phyloP scores from a whole-genome alignment of 495 filamentous ascomycete species.

The Margaritispora aquatica region DNA sequence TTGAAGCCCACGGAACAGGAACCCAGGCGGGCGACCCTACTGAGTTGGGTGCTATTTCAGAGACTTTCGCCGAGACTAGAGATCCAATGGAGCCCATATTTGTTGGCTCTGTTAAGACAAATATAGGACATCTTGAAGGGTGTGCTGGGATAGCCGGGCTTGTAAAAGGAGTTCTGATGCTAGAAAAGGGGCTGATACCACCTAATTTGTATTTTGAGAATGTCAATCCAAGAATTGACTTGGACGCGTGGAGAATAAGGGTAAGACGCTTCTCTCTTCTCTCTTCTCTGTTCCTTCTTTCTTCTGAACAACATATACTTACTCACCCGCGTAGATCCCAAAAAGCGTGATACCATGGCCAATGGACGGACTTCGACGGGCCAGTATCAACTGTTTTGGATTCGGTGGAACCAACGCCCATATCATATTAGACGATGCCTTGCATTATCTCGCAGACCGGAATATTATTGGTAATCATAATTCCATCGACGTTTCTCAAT shows the following conservation, averaged over 20 bases:
- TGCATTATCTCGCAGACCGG: conserved; percentile 22
- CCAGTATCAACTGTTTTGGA: conserved; percentile 38
- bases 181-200: neutral
- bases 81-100: conserved; percentile 24
- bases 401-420: conserved; percentile 56
- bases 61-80: neutral
- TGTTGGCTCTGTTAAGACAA: conserved; percentile 49
- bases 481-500: neutral
- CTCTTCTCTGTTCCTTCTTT: neutral
- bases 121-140: conserved; percentile 54
- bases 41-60: conserved; percentile 21
- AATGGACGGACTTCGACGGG: neutral
- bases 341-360: conserved; percentile 3
- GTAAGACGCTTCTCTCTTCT: neutral
- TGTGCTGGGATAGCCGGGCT: conserved; percentile 49
- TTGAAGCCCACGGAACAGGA: conserved; percentile 36
- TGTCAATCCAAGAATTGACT: neutral
- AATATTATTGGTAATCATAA: neutral
- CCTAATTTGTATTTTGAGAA: neutral
- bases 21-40: conserved; percentile 46
- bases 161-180: conserved; percentile 12
- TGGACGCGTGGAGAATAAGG: neutral
- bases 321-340: neutral
- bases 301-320: neutral
- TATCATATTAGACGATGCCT: conserved; percentile 47